Evolutionary conservation across 352 stramenopile species (phyloP).

Genomic region (Globisporangium echinulatum): DNA sequence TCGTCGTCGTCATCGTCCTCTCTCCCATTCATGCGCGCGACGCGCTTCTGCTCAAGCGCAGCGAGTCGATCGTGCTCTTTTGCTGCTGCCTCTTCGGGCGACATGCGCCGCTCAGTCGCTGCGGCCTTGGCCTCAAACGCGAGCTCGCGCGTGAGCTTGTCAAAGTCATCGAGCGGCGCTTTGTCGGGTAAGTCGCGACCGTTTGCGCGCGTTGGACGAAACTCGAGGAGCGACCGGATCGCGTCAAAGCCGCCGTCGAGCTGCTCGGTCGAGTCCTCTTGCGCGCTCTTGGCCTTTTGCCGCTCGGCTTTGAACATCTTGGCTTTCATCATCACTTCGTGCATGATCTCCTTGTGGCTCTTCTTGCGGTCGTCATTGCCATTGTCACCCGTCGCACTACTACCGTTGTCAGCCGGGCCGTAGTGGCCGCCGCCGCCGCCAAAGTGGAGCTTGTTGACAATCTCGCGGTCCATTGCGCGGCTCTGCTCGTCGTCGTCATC

Average conservation of each 20-base stretch:
- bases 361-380: constrained; percentile 46
- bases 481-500: constrained; percentile 74
- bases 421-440: constrained; percentile 36
- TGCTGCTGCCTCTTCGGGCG: constrained; percentile 91
- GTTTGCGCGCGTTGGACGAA: constrained; percentile 67
- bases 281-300: constrained; percentile 78
- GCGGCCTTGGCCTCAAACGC: constrained; percentile 91
- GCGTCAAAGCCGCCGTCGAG: constrained; percentile 70
- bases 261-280: constrained; percentile 73
- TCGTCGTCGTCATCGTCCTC: constrained; percentile 57
- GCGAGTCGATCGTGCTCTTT: constrained; percentile 89
- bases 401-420: not conserved
- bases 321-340: constrained; percentile 89
- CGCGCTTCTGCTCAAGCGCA: constrained; percentile 89
- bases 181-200: constrained; percentile 58
- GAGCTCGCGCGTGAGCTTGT: constrained; percentile 71
- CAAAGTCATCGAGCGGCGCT: constrained; percentile 79
- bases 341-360: constrained; percentile 86
- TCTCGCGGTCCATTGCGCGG: constrained; percentile 66
- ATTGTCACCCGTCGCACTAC: constrained; percentile 8
- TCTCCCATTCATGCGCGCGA: constrained; percentile 91
- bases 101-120: constrained; percentile 92
- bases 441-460: constrained; percentile 86
- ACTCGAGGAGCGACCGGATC: constrained; percentile 62
- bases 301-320: constrained; percentile 88